phyloP scores from a whole-genome alignment of 2,329 filamentous ascomycete species.

The Periconia sp. region DNA sequence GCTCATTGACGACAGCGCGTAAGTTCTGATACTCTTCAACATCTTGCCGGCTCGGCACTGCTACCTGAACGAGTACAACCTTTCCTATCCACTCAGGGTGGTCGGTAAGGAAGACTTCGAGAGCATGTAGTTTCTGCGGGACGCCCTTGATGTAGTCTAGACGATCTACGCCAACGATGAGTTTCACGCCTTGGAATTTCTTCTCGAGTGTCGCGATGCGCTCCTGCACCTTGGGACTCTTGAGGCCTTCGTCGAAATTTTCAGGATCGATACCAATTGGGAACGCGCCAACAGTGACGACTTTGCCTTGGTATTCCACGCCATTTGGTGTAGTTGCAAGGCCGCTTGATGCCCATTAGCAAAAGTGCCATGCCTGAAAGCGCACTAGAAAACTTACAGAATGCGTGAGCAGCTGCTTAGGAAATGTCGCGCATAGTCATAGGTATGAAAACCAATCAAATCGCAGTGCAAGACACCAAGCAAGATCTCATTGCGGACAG shows the following conservation, averaged over 20 bases:
- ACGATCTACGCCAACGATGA: constrained; percentile 95
- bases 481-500: constrained; percentile 87
- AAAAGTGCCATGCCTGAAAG: not conserved
- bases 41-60: constrained; percentile 91
- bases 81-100: constrained; percentile 98
- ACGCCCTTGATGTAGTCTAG: constrained; percentile 99
- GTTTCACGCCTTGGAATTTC: constrained; percentile 94
- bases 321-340: constrained; percentile 87
- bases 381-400: constrained; percentile 61
- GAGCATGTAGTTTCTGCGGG: constrained; percentile 93
- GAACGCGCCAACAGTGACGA: constrained; percentile 91
- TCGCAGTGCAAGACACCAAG: constrained; percentile 91
- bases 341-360: constrained; percentile 50
- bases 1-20: constrained; percentile 92
- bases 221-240: constrained; percentile 84
- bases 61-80: constrained; percentile 94
- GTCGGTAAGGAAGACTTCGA: constrained; percentile 95
- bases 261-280: constrained; percentile 98
- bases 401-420: constrained; percentile 96
- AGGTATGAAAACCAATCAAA: constrained; percentile 96
- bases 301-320: constrained; percentile 86
- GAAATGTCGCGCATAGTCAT: constrained; percentile 98
- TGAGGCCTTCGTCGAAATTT: constrained; percentile 88
- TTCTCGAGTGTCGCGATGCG: constrained; percentile 83
- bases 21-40: constrained; percentile 98